These are phyloP conservation scores for Podila minutissima DNA, from an alignment of 192 early-diverging fungal species.

Conservation along the genomic window DNA sequence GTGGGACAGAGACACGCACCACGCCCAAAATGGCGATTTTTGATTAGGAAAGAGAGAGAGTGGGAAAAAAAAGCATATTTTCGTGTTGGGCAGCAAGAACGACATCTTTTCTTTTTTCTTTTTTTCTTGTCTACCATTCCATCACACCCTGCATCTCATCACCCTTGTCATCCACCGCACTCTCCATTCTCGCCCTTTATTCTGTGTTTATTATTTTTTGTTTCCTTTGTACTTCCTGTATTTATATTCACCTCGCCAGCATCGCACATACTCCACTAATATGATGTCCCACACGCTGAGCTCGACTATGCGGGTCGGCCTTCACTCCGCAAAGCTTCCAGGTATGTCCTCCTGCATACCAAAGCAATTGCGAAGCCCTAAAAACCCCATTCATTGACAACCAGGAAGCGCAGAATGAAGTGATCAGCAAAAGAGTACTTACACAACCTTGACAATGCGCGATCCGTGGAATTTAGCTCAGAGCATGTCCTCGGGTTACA, in stretches of 20 bases:
- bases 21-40: not conserved
- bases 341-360: constrained; percentile 13
- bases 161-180: not conserved
- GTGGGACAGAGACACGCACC: not conserved
- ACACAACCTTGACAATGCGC: too few species aligned
- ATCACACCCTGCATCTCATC: not conserved
- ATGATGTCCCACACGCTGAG: constrained; percentile 35
- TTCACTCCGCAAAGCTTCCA: constrained; percentile 17
- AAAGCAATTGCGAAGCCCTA: not conserved
- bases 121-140: not conserved
- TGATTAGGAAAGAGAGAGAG: not conserved
- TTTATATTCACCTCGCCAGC: not conserved
- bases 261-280: not conserved
- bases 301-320: constrained; percentile 34
- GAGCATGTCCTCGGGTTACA: not conserved
- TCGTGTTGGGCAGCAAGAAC: too few species aligned
- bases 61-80: not conserved
- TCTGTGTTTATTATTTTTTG: not conserved
- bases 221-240: not conserved
- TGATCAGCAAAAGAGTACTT: too few species aligned
- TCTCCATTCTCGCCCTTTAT: not conserved
- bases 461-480: too few species aligned
- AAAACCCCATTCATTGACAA: not conserved
- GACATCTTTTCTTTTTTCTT: not conserved
- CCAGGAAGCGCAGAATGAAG: too few species aligned